Evolutionary conservation across 2,329 filamentous ascomycete genomes (phyloP).

Genomic region (Helminthosporium solani): DNA sequence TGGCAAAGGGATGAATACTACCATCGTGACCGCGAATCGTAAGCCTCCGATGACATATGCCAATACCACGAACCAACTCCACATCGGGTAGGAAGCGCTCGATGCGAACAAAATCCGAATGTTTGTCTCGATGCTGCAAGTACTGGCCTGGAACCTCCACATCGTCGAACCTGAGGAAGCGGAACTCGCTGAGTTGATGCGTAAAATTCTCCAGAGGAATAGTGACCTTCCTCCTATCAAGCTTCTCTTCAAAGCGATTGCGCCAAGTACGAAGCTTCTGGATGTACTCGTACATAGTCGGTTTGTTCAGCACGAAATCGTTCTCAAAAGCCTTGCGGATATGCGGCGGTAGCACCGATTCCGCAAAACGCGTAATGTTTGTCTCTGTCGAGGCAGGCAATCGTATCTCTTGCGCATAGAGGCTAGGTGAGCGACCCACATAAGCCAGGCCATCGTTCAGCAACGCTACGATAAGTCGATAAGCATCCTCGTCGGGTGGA

Average conservation of each 20-base stretch:
- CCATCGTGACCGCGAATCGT: constrained; percentile 98
- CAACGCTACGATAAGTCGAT: constrained; percentile 93
- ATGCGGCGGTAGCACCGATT: constrained; percentile 90
- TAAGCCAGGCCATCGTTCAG: constrained; percentile 94
- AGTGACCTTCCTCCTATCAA: constrained; percentile 76
- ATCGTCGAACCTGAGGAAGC: constrained; percentile 97
- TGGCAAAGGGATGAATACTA: constrained; percentile 92
- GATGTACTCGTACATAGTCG: constrained; percentile 98
- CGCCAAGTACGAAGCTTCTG: constrained; percentile 94
- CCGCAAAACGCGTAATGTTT: constrained; percentile 94
- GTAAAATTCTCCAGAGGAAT: constrained; percentile 82
- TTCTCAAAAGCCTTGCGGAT: constrained; percentile 95
- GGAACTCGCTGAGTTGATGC: constrained; percentile 90
- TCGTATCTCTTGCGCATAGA: constrained; percentile 89
- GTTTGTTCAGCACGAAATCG: constrained; percentile 95
- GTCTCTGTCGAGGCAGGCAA: constrained; percentile 86
- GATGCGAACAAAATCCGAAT: constrained; percentile 96
- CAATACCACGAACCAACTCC: constrained; percentile 86
- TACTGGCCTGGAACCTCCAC: constrained; percentile 98
- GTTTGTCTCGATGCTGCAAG: constrained; percentile 96
- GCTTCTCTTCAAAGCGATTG: constrained; percentile 96
- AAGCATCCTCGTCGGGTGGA: constrained; percentile 95
- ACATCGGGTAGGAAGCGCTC: constrained; percentile 95
- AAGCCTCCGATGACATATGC: constrained; percentile 85
- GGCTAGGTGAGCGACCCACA: constrained; percentile 80